Conservation (phyloP, 768 basidiomycete species). For the Boletales sp. region DNA sequence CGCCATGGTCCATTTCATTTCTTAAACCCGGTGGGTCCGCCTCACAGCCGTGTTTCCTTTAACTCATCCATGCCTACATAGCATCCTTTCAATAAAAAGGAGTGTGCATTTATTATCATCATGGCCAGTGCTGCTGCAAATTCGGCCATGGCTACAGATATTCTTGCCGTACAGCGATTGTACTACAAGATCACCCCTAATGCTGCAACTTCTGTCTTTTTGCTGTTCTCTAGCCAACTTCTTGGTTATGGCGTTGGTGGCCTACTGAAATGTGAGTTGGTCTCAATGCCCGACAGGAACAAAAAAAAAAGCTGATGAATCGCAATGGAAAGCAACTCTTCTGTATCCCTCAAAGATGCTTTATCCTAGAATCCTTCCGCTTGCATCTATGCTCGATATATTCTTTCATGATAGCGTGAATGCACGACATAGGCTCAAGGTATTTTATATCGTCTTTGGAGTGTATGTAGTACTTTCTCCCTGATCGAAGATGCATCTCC, state of each 20-base stretch:
- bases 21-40: constrained; percentile 44
- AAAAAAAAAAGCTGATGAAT: background rate
- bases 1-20: constrained; percentile 41
- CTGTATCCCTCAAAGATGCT: constrained; percentile 47
- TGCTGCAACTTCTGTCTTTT: constrained; percentile 42
- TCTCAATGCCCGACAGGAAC: background rate
- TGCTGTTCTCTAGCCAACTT: constrained; percentile 34
- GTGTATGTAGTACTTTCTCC: constrained; percentile 29
- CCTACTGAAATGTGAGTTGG: constrained; percentile 41
- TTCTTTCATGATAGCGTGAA: constrained; percentile 41
- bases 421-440: constrained; percentile 38
- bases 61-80: constrained; percentile 14
- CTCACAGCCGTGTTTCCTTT: background rate
- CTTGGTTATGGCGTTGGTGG: constrained; percentile 55
- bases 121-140: constrained; percentile 57
- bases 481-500: background rate
- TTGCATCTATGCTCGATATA: constrained; percentile 24
- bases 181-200: constrained; percentile 53
- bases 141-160: constrained; percentile 50
- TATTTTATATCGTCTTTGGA: constrained; percentile 20
- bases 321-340: constrained; percentile 14
- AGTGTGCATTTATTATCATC: constrained; percentile 55
- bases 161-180: constrained; percentile 50
- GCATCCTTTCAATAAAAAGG: constrained; percentile 59
- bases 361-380: constrained; percentile 32